A percentile compares a stretch with the other conserved stretches of the same genome.
Evolutionary conservation across 2,329 filamentous ascomycete species (phyloP).

Genomic region (Cercospora canescens): DNA sequence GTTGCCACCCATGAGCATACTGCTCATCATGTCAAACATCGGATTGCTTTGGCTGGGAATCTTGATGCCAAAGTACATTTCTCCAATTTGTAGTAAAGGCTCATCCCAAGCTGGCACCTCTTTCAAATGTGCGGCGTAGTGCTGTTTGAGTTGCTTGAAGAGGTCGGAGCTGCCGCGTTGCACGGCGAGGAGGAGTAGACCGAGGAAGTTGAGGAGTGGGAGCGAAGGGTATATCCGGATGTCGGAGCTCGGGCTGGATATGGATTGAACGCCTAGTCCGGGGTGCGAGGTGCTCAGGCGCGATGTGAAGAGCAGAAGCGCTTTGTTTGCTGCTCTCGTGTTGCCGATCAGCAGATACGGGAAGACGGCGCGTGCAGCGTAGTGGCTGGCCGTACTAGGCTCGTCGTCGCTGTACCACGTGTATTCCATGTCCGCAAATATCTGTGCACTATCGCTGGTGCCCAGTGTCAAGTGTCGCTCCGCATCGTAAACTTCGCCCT

Average conservation of each 20-base stretch:
- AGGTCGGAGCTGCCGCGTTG: constrained; percentile 77
- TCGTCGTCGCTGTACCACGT: constrained; percentile 91
- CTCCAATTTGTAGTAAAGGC: constrained; percentile 79
- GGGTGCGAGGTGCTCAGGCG: constrained; percentile 61
- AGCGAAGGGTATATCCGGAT: constrained; percentile 80
- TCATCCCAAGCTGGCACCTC: constrained; percentile 73
- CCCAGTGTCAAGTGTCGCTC: constrained; percentile 87
- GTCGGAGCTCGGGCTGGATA: constrained; percentile 72
- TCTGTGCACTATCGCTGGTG: constrained; percentile 81
- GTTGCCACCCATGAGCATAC: constrained; percentile 78
- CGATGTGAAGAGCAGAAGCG: constrained; percentile 73
- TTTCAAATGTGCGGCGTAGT: constrained; percentile 76
- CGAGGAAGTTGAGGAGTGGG: constrained; percentile 93
- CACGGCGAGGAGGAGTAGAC: constrained; percentile 77
- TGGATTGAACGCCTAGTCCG: constrained; percentile 73
- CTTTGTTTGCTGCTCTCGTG: constrained; percentile 81
- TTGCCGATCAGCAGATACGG: constrained; percentile 92
- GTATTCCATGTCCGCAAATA: constrained; percentile 82
- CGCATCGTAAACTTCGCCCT: constrained; percentile 89
- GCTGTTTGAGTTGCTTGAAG: constrained; percentile 77
- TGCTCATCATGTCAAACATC: constrained; percentile 97
- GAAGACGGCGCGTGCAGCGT: constrained; percentile 81
- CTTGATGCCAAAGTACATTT: constrained; percentile 95
- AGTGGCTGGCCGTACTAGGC: constrained; percentile 81
- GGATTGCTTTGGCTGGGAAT: constrained; percentile 88